Conservation (phyloP, 305 asterid species). For the Coffea humblotiana region DNA sequence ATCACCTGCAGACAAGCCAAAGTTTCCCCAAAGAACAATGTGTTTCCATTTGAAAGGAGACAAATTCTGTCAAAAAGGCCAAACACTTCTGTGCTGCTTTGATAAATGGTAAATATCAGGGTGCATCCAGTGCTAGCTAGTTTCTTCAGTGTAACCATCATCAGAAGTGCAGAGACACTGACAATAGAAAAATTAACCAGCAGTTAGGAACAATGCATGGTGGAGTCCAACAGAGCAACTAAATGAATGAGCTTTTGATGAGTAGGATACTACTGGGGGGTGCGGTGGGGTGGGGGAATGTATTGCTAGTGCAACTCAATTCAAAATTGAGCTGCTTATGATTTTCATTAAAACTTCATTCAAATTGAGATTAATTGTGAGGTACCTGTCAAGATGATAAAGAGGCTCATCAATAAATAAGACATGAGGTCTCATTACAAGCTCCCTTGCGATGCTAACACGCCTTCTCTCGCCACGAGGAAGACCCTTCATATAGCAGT, state of each 20-base stretch:
- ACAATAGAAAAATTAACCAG: conserved; percentile 1
- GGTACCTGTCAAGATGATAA: conserved; percentile 95
- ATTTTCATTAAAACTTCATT: neutral
- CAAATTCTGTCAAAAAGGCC: conserved; percentile 98
- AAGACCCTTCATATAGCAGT: conserved; percentile 93
- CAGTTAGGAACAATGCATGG: neutral
- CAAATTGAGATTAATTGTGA: neutral
- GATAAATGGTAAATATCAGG: conserved; percentile 87
- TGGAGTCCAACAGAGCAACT: neutral
- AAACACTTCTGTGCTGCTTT: conserved; percentile 99
- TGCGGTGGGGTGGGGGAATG: neutral
- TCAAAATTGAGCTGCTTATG: neutral
- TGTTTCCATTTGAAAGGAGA: conserved; percentile 97
- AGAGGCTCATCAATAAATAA: conserved; percentile 97
- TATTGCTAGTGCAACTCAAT: conserved; percentile 7
- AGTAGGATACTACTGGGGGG: neutral
- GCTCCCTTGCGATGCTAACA: conserved; percentile 94
- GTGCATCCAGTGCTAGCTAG: conserved; percentile 98
- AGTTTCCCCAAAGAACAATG: conserved; percentile 98
- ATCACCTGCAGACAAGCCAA: conserved; percentile 98
- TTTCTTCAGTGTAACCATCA: conserved; percentile 99
- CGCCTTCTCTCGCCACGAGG: conserved; percentile 94
- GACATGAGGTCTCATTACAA: conserved; percentile 87
- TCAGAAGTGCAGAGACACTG: conserved; percentile 94
- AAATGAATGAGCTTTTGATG: neutral